A percentile compares a stretch with the other conserved stretches of the same genome.
phyloP scores from a whole-genome alignment of 2,329 filamentous ascomycete species.

The Orbilia javanica region DNA sequence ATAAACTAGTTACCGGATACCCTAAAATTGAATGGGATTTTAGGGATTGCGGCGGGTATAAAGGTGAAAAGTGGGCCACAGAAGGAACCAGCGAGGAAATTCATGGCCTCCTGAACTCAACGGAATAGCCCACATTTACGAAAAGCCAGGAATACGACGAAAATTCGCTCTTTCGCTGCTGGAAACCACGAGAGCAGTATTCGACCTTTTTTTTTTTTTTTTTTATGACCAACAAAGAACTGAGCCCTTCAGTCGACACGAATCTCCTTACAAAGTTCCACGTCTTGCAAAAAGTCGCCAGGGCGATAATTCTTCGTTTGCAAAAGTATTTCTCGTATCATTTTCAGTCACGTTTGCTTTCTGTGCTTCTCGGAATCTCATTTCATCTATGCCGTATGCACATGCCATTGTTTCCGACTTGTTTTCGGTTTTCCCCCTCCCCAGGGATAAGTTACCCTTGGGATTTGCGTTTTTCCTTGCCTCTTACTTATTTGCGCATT shows the following conservation, averaged over 20 bases:
- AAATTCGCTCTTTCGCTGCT: background rate
- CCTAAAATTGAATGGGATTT: conserved; percentile 60
- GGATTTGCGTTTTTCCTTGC: background rate
- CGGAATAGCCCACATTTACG: conserved; percentile 17
- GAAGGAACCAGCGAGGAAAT: conserved; percentile 50
- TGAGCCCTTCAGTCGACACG: background rate
- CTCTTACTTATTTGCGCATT: background rate
- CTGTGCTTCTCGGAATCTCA: background rate
- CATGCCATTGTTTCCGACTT: background rate
- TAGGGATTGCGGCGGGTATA: conserved; percentile 61
- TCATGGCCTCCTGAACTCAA: conserved; percentile 19
- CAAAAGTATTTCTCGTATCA: background rate
- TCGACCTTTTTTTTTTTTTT: background rate
- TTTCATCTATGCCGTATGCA: conserved; percentile 1
- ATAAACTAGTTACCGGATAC: conserved; percentile 56
- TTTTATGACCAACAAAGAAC: background rate
- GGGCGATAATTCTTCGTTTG: background rate
- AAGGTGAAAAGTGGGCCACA: conserved; percentile 58
- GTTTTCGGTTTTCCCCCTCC: background rate
- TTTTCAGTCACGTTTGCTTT: background rate
- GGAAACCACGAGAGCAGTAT: background rate
- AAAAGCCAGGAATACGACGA: background rate
- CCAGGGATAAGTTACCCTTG: background rate
- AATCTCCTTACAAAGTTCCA: background rate
- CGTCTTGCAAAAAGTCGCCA: background rate